These are phyloP conservation scores for Chlorella sorokiniana DNA, from an alignment of 139 green algal species.

Conservation along the genomic window DNA sequence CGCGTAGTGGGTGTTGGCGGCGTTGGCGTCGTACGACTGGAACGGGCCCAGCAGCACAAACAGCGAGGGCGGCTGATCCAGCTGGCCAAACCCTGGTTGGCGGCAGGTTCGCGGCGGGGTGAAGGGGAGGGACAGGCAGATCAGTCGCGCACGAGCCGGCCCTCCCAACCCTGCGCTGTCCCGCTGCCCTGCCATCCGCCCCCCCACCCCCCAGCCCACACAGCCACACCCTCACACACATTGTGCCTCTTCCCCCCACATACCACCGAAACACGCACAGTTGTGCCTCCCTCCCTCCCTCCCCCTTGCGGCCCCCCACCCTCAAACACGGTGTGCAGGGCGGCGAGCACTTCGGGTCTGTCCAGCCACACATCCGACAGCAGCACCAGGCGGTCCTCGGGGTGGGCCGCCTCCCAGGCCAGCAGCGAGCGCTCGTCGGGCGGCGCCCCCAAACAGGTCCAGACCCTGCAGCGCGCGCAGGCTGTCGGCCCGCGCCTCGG, in stretches of 20 bases:
- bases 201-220: no score
- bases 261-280: no score
- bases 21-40: conserved; percentile 54
- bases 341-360: conserved; percentile 57
- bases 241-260: neutral
- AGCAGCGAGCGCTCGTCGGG: conserved; percentile 47
- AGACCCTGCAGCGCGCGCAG: conserved; percentile 67
- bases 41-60: conserved; percentile 94
- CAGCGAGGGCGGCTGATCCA: conserved; percentile 64
- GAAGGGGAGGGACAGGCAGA: neutral
- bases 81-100: conserved; percentile 65
- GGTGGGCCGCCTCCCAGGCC: conserved; percentile 43
- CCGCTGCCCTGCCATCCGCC: no score
- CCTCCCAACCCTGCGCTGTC: no score
- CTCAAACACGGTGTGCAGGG: conserved; percentile 62
- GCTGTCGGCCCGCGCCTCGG: conserved; percentile 65
- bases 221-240: neutral
- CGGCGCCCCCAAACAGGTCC: conserved; percentile 82
- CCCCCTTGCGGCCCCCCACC: conserved; percentile 41
- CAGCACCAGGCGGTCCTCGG: conserved; percentile 70
- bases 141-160: no score
- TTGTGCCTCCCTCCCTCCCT: no score
- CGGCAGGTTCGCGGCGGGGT: neutral
- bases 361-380: conserved; percentile 90
- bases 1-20: conserved; percentile 42